Conservation (phyloP, 257 asterid species). For the Solanum piurae region DNA sequence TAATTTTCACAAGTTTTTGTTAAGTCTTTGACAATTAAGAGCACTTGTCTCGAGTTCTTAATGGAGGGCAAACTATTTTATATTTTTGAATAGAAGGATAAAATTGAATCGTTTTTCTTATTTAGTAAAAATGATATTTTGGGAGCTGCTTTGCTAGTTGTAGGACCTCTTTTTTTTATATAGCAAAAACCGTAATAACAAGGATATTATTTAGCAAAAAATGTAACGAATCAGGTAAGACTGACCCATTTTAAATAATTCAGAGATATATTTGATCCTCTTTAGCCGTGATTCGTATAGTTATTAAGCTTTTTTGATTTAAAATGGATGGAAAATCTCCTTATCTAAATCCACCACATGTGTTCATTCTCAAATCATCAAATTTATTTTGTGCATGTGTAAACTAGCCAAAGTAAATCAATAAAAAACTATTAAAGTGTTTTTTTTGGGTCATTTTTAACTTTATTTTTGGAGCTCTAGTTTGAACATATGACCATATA, state of each 20-base stretch:
- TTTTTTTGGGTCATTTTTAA: neutral
- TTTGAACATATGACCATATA: neutral
- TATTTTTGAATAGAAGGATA: neutral
- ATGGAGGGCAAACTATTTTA: neutral
- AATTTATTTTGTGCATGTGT: neutral
- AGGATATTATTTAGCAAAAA: neutral
- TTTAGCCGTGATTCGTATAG: too few species aligned
- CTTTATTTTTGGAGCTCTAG: neutral
- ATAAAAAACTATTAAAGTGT: neutral
- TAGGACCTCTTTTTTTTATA: neutral
- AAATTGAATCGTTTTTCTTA: neutral
- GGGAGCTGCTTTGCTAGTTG: neutral
- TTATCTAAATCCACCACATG: neutral
- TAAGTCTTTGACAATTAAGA: neutral
- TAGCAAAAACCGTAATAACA: neutral
- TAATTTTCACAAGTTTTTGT: neutral
- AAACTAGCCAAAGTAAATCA: neutral
- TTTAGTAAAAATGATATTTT: neutral
- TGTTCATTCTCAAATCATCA: neutral
- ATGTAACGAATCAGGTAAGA: too few species aligned
- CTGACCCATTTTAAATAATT: too few species aligned
- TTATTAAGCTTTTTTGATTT: rapidly evolving
- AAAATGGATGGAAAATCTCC: neutral
- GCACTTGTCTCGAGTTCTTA: neutral
- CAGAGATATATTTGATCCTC: rapidly evolving